Evolutionary conservation across 176 grass and related monocot species (phyloP).

Genomic region (maize (Zea mays)): DNA sequence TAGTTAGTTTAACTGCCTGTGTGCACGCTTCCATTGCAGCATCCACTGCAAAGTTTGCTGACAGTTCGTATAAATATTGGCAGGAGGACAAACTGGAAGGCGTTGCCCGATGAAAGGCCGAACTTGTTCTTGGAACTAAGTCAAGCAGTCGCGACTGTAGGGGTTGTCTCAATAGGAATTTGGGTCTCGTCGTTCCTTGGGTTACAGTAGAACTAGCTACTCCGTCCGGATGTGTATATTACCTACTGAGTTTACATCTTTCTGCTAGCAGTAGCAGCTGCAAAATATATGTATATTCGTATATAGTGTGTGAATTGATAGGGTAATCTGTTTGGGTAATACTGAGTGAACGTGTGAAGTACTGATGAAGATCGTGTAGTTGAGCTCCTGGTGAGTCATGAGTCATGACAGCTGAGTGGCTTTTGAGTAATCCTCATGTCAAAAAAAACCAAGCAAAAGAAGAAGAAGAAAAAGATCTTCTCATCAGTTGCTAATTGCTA

Average conservation of each 20-base stretch:
- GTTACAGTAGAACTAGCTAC: constrained; percentile 42
- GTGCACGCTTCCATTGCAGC: constrained; percentile 3
- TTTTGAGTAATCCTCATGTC: background rate
- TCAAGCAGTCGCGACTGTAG: constrained; percentile 83
- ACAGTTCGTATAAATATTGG: constrained; percentile 25
- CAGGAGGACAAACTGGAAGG: constrained; percentile 95
- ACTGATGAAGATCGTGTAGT: constrained; percentile 21
- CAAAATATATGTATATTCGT: constrained; percentile 43
- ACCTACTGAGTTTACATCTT: constrained; percentile 5
- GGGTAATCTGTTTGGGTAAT: constrained; percentile 21
- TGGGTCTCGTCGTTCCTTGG: constrained; percentile 73
- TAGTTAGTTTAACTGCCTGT: constrained; percentile 15
- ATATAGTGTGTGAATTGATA: constrained; percentile 31
- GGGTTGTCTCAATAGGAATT: constrained; percentile 75
- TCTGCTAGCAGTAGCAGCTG: constrained; percentile 27
- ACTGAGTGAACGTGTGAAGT: constrained; percentile 16
- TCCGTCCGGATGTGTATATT: constrained; percentile 32
- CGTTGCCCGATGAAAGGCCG: constrained; percentile 59
- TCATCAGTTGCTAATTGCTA: too few species aligned
- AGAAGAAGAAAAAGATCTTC: too few species aligned
- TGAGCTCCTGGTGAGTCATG: background rate
- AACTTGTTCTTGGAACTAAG: constrained; percentile 77
- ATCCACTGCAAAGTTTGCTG: background rate
- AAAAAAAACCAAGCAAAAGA: too few species aligned
- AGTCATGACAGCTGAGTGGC: background rate